Evolutionary conservation across 257 asterid genomes (phyloP).

Genomic region (Coffea canephora): DNA sequence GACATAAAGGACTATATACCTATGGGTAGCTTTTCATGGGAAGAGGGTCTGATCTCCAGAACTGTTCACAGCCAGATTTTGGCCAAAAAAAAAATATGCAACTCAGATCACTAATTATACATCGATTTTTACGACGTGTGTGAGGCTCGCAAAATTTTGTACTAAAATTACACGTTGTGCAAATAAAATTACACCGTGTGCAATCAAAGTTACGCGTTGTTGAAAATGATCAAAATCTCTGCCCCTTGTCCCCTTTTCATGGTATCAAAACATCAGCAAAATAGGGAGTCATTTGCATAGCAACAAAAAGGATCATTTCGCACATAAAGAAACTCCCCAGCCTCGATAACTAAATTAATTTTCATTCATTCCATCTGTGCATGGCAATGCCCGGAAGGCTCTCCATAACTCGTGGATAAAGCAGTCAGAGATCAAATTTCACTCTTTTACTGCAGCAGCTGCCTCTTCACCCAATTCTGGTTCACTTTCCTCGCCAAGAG

Average conservation of each 20-base stretch:
- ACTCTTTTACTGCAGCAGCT: conserved; percentile 12
- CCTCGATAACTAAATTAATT: neutral
- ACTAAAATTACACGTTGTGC: no score
- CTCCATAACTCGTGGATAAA: neutral
- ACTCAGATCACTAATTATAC: no score
- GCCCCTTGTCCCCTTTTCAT: no score
- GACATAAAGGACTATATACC: neutral
- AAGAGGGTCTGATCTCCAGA: no score
- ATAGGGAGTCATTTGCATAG: neutral
- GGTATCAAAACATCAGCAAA: neutral
- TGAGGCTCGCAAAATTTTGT: no score
- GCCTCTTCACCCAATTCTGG: conserved; percentile 30
- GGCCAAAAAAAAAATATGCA: no score
- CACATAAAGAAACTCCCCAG: neutral
- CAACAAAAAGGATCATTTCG: conserved; percentile 6
- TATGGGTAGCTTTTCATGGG: conserved; percentile 9
- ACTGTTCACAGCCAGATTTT: no score
- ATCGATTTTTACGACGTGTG: no score
- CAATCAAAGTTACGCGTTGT: no score
- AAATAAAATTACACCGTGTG: no score
- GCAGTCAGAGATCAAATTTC: neutral
- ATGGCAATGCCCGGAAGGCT: neutral
- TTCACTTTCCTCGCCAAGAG: conserved; percentile 60
- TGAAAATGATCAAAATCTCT: no score
- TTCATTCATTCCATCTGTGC: neutral